Evolutionary conservation across 108 stramenopile genomes (phyloP), one percentile per base, ranked within the genome.

Genomic region (Cyclotella baltica): DNA sequence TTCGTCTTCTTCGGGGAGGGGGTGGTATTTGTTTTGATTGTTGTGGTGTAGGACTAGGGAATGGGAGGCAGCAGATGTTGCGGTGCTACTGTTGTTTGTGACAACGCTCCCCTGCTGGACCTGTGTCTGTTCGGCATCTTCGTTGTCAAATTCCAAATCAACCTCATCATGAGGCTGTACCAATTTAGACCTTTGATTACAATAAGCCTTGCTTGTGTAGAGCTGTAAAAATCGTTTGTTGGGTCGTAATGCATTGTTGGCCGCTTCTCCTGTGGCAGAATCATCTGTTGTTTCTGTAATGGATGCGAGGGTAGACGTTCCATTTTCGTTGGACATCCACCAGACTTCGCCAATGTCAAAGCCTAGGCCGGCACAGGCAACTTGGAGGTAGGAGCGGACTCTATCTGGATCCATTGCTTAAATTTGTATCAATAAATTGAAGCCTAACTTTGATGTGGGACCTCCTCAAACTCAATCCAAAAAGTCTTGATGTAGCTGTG

Each of bases 301-400:
- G 28, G 85, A 68, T 2, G 89, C 89, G 27, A 93, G 80, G n/a
- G 92, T 86, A 20, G 84, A 86, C 11, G 90, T 87, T 23, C 84
- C 87, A 37, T 83, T 76, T 52, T 89, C 89, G 37, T 94, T 92
- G 34, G 87, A 82, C 50, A 93, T 92, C 93, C 95, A 97, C 98
- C 98, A 98, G 27, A 98, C 89, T 68, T 98, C 98, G 47, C 98
- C 98, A 58, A 98, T 94, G 67, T 97, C 97, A 66, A 97, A 98
- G 15, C 96, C 96, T 30, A 98, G 87, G 29, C 95, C 97, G 6
- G 96, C 85, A 72, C 98, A 98, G 50, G 97, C 94, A 52, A 93
- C 92, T 77, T 96, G 95, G 57, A 98, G 86, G 73, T 98, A 97
- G 10, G 95, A 85, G 37, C 85, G 88, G 16, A 97, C 89, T 65